Base-by-base conservation (phyloP, 1,284 basidiomycete species). In the Fomitopsis schrenkii region DNA sequence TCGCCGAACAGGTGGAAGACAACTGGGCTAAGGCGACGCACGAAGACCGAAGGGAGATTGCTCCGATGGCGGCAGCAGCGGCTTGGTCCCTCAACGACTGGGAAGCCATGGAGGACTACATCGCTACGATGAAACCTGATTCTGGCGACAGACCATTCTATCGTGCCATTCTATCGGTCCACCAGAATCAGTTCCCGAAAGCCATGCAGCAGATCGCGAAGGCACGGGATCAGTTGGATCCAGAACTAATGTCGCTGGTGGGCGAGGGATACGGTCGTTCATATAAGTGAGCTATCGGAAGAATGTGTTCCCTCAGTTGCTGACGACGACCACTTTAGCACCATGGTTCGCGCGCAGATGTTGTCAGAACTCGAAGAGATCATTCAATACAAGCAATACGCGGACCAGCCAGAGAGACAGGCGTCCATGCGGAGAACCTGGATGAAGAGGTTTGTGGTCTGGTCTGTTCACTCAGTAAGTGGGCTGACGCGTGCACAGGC, bases 101-200 rank as follows among this genome's bases (percentile, higher is more conserved):
- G 97, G 95, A 98, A 70, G 85, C 90, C 8, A 99, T 99, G 97
- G 97, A 99, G 63, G 91, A 96, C 68, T 99, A 97, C 75, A 98
- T 99, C 63, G 83, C 87, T 7, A 93, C 92, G 3, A 97, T 99
- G 94, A 94, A 93, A 71, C 80, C 83, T 36, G 97, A 99, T 72
- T 97, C 96, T 7, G 88, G 96, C 0, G 97, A 99, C 74, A 84
- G 95, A 50, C 91, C 94, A 19, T 99, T 98, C 82, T 99, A 97
- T 80, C 88, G 94, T 58, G 95, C 97, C 1, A 98, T 99, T 65
- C 81, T 99, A 33, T 91, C 93, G 9, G 95, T 98, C 30, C 97
- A 99, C 72, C 91, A 97, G 68, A 97, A 96, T 70, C 96, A 98
- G 75, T 97, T 97, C 76, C 84, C 88, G 17, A 94, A 95, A 68